Conservation (phyloP, 2,329 filamentous ascomycete genomes). For the Monilinia fructigena region DNA sequence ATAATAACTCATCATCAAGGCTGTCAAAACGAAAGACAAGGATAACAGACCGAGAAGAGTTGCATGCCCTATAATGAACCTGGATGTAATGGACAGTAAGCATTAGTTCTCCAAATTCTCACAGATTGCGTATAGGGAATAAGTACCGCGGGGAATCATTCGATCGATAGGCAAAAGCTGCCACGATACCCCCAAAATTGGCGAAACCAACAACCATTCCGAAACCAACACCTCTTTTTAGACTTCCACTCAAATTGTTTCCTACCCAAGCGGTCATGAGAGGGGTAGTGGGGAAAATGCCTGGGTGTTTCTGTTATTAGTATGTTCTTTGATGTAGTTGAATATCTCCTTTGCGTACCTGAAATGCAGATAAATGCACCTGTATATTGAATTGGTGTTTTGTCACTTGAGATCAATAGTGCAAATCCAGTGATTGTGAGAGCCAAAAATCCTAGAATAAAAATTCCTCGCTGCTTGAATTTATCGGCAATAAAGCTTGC, state of each 20-base stretch:
- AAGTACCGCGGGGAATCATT: constrained; percentile 40
- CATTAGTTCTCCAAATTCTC: background rate
- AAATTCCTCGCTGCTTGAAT: constrained; percentile 67
- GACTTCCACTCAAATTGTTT: constrained; percentile 88
- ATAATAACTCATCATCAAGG: constrained; percentile 58
- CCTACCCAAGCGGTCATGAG: constrained; percentile 84
- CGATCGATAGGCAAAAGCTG: constrained; percentile 49
- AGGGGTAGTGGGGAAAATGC: constrained; percentile 80
- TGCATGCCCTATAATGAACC: constrained; percentile 48
- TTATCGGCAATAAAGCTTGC: constrained; percentile 75
- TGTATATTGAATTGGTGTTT: constrained; percentile 71
- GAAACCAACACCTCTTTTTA: constrained; percentile 82
- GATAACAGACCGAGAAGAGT: constrained; percentile 46
- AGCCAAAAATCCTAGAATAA: constrained; percentile 61
- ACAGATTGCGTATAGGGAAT: constrained; percentile 33
- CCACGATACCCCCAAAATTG: constrained; percentile 73
- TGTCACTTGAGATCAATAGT: constrained; percentile 67
- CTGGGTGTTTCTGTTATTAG: constrained; percentile 40
- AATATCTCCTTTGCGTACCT: constrained; percentile 42
- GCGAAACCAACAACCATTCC: constrained; percentile 90
- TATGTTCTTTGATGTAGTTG: background rate
- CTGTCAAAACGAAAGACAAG: constrained; percentile 51
- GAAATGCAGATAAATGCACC: constrained; percentile 77
- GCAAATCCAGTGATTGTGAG: constrained; percentile 65
- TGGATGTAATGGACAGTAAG: constrained; percentile 12